phyloP scores from a whole-genome alignment of 176 grass and related monocot genomes.

The Aechmea fasciata region DNA sequence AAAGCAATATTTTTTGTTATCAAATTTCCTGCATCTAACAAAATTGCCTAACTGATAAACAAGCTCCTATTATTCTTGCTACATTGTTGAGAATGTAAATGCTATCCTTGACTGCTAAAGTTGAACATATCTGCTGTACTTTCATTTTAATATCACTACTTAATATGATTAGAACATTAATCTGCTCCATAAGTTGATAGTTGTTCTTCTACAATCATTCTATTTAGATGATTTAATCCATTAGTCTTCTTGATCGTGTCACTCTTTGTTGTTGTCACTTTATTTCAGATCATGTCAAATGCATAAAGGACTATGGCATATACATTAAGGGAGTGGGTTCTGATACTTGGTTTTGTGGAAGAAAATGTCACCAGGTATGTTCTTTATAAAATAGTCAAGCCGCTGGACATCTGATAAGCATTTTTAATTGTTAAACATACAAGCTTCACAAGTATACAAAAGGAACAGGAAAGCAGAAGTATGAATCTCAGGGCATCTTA shows the following conservation, averaged over 20 bases:
- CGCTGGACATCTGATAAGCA: background rate
- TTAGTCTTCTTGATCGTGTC: background rate
- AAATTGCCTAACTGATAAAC: too few species aligned
- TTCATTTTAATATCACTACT: background rate
- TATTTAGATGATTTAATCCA: background rate
- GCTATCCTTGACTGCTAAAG: background rate
- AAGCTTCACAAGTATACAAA: too few species aligned
- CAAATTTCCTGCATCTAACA: too few species aligned
- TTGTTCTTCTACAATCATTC: background rate
- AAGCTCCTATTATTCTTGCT: background rate
- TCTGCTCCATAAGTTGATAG: background rate
- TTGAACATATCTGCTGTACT: background rate
- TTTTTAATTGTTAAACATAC: too few species aligned
- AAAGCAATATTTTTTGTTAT: too few species aligned
- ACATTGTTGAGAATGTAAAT: background rate
- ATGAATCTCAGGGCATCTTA: too few species aligned
- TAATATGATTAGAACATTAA: background rate
- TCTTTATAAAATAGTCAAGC: background rate
- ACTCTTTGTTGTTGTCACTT: constrained; percentile 16
- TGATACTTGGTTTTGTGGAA: constrained; percentile 68
- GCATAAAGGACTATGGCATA: constrained; percentile 34
- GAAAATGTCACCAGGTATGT: constrained; percentile 59
- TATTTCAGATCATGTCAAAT: constrained; percentile 70
- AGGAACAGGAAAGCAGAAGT: too few species aligned
- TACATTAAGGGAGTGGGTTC: constrained; percentile 26